Conservation (phyloP, 371 early-diverging fungal genomes). For the Lichtheimia ramosa region DNA sequence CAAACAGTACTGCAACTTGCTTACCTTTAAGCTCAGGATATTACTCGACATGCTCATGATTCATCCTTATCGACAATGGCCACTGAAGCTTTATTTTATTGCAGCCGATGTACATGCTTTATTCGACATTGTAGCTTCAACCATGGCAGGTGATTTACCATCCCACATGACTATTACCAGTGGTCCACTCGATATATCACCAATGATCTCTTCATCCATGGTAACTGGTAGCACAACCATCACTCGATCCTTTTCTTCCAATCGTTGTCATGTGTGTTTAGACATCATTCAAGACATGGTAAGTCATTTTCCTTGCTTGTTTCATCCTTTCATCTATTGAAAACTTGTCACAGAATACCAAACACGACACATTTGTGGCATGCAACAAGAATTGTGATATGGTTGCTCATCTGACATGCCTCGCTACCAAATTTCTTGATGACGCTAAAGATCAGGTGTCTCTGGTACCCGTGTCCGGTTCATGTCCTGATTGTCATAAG, state of each 20-base stretch:
- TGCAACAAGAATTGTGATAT: neutral
- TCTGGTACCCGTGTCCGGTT: neutral
- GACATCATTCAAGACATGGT: too few relatives aligned
- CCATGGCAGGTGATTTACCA: too few relatives aligned
- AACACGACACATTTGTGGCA: too few relatives aligned
- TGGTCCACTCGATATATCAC: too few relatives aligned
- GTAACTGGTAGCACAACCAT: too few relatives aligned
- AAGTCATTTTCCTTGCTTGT: too few relatives aligned
- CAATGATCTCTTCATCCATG: too few relatives aligned
- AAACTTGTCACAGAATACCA: too few relatives aligned
- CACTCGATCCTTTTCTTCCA: too few relatives aligned
- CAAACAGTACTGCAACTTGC: conserved; percentile 2
- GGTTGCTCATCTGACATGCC: conserved; percentile 1
- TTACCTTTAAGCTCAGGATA: neutral
- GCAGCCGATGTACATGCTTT: neutral
- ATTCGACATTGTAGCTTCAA: neutral
- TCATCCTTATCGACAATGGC: neutral
- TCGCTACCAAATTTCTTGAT: neutral
- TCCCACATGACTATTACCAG: too few relatives aligned
- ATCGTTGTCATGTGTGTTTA: too few relatives aligned
- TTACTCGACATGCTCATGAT: neutral
- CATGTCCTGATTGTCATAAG: neutral
- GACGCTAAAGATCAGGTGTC: neutral
- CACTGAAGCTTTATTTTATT: neutral
- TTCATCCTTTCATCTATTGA: too few relatives aligned